Conservation (phyloP, 2,329 filamentous ascomycete genomes). For the Bertia moriformis region DNA sequence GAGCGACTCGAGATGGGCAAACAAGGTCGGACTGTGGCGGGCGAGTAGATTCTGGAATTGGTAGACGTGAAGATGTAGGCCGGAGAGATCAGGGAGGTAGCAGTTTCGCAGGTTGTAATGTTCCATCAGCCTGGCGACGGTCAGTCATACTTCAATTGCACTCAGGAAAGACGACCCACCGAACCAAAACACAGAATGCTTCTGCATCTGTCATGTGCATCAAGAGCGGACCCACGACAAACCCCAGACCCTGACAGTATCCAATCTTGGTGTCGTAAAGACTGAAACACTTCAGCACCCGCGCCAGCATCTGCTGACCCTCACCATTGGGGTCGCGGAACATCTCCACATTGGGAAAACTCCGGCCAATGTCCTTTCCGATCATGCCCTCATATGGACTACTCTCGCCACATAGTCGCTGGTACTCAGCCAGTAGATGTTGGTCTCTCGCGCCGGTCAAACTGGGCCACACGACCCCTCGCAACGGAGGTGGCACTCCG, state of each 20-base stretch:
- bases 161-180: slow-evolving; percentile 40
- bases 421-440: slow-evolving; percentile 67
- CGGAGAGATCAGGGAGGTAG: slow-evolving; percentile 84
- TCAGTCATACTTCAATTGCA: slow-evolving; percentile 3
- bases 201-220: slow-evolving; percentile 99
- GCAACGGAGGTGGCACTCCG: slow-evolving; percentile 76
- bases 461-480: slow-evolving; percentile 93
- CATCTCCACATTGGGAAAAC: slow-evolving; percentile 94
- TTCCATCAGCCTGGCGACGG: slow-evolving; percentile 66
- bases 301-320: slow-evolving; percentile 85
- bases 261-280: slow-evolving; percentile 94
- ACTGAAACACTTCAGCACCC: slow-evolving; percentile 89
- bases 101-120: slow-evolving; percentile 86
- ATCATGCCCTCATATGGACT: slow-evolving; percentile 94
- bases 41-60: slow-evolving; percentile 82
- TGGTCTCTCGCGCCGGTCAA: slow-evolving; percentile 77
- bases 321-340: slow-evolving; percentile 90
- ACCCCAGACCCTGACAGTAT: slow-evolving; percentile 93
- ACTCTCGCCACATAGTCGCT: slow-evolving; percentile 68
- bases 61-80: slow-evolving; percentile 86
- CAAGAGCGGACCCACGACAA: slow-evolving; percentile 83
- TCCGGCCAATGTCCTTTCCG: slow-evolving; percentile 87
- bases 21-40: slow-evolving; percentile 62
- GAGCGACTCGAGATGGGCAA: slow-evolving; percentile 67
- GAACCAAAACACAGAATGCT: slow-evolving; percentile 89